Percentiles rank a stretch among this genome's conserved stretches.
Conservation (phyloP, 2,329 filamentous ascomycete species). For the Graphilbum sp. region DNA sequence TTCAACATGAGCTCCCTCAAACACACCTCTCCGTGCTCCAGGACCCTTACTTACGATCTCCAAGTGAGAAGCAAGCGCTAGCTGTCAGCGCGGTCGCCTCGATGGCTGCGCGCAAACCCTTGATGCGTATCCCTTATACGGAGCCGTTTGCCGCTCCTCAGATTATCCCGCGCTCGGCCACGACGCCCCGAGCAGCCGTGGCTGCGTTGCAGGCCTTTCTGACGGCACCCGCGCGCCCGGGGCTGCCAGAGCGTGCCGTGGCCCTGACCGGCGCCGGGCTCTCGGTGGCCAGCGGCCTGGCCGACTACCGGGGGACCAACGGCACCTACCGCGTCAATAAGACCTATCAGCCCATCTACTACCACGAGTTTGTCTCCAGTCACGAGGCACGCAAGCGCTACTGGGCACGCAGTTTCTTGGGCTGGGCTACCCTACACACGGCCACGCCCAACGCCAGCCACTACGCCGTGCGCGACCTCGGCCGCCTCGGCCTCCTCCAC, state of each 20-base stretch:
- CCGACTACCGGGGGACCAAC: constrained; percentile 78
- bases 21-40: too few relatives aligned
- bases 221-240: constrained; percentile 35
- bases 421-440: constrained; percentile 68
- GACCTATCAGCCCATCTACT: constrained; percentile 81
- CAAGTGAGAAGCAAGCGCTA: too few relatives aligned
- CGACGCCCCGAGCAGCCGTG: constrained; percentile 55
- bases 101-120: constrained; percentile 54
- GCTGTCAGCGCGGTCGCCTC: too few relatives aligned
- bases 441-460: constrained; percentile 72
- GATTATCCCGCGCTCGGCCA: constrained; percentile 58
- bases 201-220: constrained; percentile 66
- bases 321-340: constrained; percentile 91
- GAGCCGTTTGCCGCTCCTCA: constrained; percentile 60
- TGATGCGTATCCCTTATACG: constrained; percentile 85
- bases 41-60: too few relatives aligned
- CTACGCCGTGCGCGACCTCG: constrained; percentile 57
- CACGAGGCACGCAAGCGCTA: constrained; percentile 85
- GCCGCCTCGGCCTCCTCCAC: constrained; percentile 52
- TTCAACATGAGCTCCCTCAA: too few relatives aligned
- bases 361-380: constrained; percentile 66
- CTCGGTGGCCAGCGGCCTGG: constrained; percentile 79
- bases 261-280: constrained; percentile 71
- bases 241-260: constrained; percentile 30
- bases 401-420: constrained; percentile 88